Conservation (phyloP, 2,329 filamentous ascomycete genomes). For the Claviceps humidiphila region DNA sequence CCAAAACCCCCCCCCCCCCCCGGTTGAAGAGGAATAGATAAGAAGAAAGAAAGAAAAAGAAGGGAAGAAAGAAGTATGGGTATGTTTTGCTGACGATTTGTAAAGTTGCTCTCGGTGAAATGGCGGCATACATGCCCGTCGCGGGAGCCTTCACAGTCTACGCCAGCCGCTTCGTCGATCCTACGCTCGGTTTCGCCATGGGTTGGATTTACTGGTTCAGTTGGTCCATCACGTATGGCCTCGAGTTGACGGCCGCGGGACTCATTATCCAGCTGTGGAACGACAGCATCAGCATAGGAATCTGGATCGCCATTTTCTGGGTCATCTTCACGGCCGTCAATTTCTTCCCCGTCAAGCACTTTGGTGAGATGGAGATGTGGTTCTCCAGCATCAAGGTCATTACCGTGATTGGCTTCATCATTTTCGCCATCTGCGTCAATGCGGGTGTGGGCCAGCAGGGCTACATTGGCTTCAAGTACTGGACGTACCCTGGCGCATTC, state of each 20-base stretch:
- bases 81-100: neutral
- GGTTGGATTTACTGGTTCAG: slow-evolving; percentile 78
- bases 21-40: too few species aligned
- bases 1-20: too few species aligned
- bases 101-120: slow-evolving; percentile 44
- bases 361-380: slow-evolving; percentile 70
- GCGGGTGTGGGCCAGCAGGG: slow-evolving; percentile 55
- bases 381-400: slow-evolving; percentile 66
- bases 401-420: slow-evolving; percentile 61
- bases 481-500: slow-evolving; percentile 56
- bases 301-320: slow-evolving; percentile 66
- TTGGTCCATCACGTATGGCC: slow-evolving; percentile 59
- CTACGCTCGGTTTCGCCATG: slow-evolving; percentile 61
- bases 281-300: slow-evolving; percentile 45
- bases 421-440: slow-evolving; percentile 64
- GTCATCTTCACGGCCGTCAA: slow-evolving; percentile 55
- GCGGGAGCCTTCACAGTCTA: slow-evolving; percentile 66
- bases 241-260: slow-evolving; percentile 60
- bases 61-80: too few species aligned
- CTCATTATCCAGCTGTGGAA: slow-evolving; percentile 69
- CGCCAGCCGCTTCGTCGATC: slow-evolving; percentile 61
- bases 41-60: neutral
- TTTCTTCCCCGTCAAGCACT: slow-evolving; percentile 57
- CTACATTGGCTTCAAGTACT: slow-evolving; percentile 64
- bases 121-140: slow-evolving; percentile 67